Percentiles rank a stretch among this genome's conserved stretches.
phyloP scores from a whole-genome alignment of 768 basidiomycete species.

The Mycena crocata region DNA sequence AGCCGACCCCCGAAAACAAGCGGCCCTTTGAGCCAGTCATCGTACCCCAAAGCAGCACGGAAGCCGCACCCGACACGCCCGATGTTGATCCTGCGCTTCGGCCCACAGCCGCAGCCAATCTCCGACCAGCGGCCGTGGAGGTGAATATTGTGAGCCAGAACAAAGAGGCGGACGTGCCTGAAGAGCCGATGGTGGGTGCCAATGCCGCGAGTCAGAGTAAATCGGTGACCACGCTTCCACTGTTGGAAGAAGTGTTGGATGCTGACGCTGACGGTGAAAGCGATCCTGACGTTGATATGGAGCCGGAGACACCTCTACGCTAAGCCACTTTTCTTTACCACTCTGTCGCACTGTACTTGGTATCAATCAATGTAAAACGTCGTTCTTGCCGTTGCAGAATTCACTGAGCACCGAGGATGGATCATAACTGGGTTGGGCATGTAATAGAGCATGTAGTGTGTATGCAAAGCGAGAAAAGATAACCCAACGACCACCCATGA shows the following conservation, averaged over 20 bases:
- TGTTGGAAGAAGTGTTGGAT: conserved; percentile 18
- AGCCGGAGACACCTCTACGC: background rate
- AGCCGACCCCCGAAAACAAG: background rate
- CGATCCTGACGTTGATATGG: conserved; percentile 32
- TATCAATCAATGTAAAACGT: no score
- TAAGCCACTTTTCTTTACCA: no score
- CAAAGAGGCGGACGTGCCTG: background rate
- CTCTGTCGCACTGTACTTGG: background rate
- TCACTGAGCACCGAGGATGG: conserved; percentile 7
- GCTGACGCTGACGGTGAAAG: conserved; percentile 30
- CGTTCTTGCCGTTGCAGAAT: no score
- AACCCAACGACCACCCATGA: conserved; percentile 28
- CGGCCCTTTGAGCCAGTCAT: no score
- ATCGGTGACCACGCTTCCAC: background rate
- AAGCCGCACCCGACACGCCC: background rate
- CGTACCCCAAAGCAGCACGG: background rate
- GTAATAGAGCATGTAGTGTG: conserved; percentile 30
- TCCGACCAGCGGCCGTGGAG: background rate
- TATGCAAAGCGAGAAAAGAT: conserved; percentile 29
- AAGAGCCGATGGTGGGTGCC: no score
- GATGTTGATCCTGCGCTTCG: background rate
- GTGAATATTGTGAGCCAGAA: background rate
- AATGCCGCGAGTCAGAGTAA: background rate
- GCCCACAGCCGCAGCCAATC: conserved; percentile 2
- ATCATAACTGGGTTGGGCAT: conserved; percentile 30